A percentile compares a stretch with the other conserved stretches of the same genome.
These are phyloP conservation scores for Sarcomyxa edulis DNA, from an alignment of 768 basidiomycete genomes.

Conservation along the genomic window DNA sequence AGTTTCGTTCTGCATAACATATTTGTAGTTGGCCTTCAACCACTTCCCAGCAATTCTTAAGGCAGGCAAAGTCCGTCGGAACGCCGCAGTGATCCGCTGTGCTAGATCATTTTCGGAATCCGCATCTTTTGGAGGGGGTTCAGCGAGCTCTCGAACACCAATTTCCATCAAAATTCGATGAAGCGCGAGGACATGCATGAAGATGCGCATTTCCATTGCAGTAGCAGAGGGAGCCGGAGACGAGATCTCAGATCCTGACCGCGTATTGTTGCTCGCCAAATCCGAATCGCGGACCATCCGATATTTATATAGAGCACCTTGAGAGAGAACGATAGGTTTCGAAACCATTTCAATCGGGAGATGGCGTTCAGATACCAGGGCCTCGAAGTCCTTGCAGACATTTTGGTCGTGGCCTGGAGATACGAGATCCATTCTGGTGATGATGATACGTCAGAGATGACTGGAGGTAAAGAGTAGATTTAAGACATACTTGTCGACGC, in stretches of 20 bases:
- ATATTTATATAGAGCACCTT: constrained; percentile 83
- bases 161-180: constrained; percentile 60
- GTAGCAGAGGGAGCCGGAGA: constrained; percentile 25
- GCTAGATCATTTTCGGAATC: constrained; percentile 62
- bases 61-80: constrained; percentile 82
- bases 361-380: constrained; percentile 60
- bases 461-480: constrained; percentile 5
- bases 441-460: constrained; percentile 7
- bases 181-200: constrained; percentile 63
- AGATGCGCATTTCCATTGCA: constrained; percentile 58
- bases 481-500: constrained; percentile 50
- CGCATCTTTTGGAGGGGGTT: constrained; percentile 48
- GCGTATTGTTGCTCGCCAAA: constrained; percentile 21
- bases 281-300: constrained; percentile 63
- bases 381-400: constrained; percentile 51
- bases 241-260: constrained; percentile 16
- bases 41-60: constrained; percentile 88
- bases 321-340: constrained; percentile 64
- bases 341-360: constrained; percentile 75
- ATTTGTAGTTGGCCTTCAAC: constrained; percentile 72
- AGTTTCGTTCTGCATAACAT: constrained; percentile 41
- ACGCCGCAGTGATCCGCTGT: constrained; percentile 78
- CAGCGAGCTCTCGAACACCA: constrained; percentile 56
- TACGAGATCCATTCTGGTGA: constrained; percentile 42
- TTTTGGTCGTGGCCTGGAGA: constrained; percentile 40